phyloP scores from a whole-genome alignment of 306 rosid genomes.

The Cicer pinnatifidum region DNA sequence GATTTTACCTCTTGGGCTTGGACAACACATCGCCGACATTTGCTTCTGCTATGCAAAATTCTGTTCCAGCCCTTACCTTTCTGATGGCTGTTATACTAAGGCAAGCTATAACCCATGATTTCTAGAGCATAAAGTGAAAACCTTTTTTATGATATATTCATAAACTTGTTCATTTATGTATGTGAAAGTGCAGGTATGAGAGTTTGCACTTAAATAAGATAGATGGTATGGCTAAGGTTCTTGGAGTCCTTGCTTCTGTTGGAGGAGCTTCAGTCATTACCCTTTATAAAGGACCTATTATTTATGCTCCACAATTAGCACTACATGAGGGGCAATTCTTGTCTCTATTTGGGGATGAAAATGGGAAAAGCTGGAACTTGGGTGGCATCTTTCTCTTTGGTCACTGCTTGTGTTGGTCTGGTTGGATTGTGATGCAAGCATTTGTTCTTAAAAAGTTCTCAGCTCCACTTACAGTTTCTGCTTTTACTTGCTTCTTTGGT shows the following conservation, averaged over 20 bases:
- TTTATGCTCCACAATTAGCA: constrained; percentile 53
- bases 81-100: constrained; percentile 69
- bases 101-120: constrained; percentile 46
- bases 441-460: constrained; percentile 51
- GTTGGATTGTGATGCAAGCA: constrained; percentile 72
- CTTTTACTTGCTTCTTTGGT: constrained; percentile 65
- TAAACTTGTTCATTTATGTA: constrained; percentile 25
- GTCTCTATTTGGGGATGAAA: constrained; percentile 49
- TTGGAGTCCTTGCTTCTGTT: constrained; percentile 74
- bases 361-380: constrained; percentile 61
- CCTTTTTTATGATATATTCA: background rate
- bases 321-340: constrained; percentile 41
- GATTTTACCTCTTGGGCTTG: constrained; percentile 71
- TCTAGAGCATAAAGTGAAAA: constrained; percentile 4
- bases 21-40: constrained; percentile 76
- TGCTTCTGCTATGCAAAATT: constrained; percentile 72
- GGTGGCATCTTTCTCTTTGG: constrained; percentile 69
- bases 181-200: constrained; percentile 60
- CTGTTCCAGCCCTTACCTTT: constrained; percentile 82
- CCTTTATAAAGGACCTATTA: constrained; percentile 73
- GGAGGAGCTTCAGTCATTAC: constrained; percentile 75
- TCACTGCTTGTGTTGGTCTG: constrained; percentile 73
- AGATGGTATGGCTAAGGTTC: constrained; percentile 73
- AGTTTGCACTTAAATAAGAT: constrained; percentile 55
- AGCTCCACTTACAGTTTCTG: constrained; percentile 56